Percentiles rank a stretch among this genome's conserved stretches.
Evolutionary conservation across 768 basidiomycete species (phyloP).

Genomic region (Auricularia cornea): DNA sequence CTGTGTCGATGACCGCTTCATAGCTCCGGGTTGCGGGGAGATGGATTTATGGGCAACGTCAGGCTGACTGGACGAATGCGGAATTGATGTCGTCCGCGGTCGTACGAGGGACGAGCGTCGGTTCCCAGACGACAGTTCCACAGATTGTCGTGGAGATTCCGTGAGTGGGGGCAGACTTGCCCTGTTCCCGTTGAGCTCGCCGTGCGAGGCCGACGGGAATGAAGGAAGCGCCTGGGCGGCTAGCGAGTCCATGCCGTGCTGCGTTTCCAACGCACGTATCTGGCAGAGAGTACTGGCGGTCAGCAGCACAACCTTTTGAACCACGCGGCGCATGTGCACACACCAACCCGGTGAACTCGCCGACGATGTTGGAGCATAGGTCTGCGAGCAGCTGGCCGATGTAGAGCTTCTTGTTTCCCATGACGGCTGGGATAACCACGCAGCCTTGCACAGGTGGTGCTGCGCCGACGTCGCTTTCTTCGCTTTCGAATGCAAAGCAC

Average conservation of each 20-base stretch:
- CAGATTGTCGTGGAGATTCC: not conserved
- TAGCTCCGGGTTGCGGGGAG: constrained; percentile 20
- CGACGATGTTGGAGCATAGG: constrained; percentile 77
- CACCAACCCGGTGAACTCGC: constrained; percentile 80
- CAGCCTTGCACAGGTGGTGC: constrained; percentile 44
- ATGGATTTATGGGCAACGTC: constrained; percentile 31
- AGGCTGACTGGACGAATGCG: constrained; percentile 44
- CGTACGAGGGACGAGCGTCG: constrained; percentile 27
- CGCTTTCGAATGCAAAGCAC: constrained; percentile 75
- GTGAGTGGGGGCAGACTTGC: not conserved
- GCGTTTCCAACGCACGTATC: constrained; percentile 49
- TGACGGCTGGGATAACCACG: constrained; percentile 71
- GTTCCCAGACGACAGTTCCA: not conserved
- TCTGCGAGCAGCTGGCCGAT: constrained; percentile 85
- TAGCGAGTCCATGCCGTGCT: constrained; percentile 77
- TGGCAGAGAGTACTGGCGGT: too few species aligned
- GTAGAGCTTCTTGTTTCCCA: constrained; percentile 84
- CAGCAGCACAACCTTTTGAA: not conserved
- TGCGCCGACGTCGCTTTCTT: constrained; percentile 49
- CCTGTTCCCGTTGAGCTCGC: not conserved
- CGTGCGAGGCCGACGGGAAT: constrained; percentile 14
- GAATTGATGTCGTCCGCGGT: constrained; percentile 48
- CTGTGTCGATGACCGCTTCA: constrained; percentile 45
- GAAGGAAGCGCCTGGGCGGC: constrained; percentile 25
- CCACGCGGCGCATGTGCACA: constrained; percentile 19